Percentiles rank a stretch among this genome's conserved stretches.
These are phyloP conservation scores for Xylaria arbuscula DNA, from an alignment of 2,329 filamentous ascomycete species.

Conservation along the genomic window DNA sequence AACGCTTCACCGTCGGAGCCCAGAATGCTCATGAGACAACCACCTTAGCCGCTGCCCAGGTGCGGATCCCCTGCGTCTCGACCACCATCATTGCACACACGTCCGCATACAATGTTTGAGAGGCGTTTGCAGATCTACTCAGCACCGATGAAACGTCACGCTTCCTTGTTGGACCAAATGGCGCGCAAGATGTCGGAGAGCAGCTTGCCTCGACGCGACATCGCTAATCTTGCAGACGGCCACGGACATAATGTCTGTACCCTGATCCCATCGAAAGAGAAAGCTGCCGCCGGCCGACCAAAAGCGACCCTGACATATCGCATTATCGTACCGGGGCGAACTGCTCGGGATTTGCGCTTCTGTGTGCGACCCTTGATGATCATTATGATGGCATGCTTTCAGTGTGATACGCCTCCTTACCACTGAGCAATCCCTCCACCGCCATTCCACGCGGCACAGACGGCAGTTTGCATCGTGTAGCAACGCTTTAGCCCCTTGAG, in stretches of 20 bases:
- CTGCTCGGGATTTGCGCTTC: conserved; percentile 36
- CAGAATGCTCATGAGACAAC: conserved; percentile 13
- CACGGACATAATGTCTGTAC: conserved; percentile 38
- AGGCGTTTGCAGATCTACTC: conserved; percentile 13
- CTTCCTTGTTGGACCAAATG: conserved; percentile 9
- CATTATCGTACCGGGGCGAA: conserved; percentile 37
- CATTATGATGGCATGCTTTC: conserved; percentile 18
- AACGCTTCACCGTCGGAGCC: conserved; percentile 15
- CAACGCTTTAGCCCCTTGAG: conserved; percentile 41
- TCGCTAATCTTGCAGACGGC: conserved; percentile 55
- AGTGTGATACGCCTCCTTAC: conserved; percentile 14
- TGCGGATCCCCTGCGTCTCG: conserved; percentile 11
- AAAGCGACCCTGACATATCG: conserved; percentile 25
- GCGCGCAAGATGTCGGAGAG: conserved; percentile 19
- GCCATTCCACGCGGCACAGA: conserved; percentile 44
- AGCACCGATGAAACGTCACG: conserved; percentile 8
- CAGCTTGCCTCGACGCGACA: conserved; percentile 45
- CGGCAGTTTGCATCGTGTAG: conserved; percentile 45
- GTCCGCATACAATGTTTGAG: neutral
- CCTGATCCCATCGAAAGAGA: conserved; percentile 30
- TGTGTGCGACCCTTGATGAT: conserved; percentile 35
- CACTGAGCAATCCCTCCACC: conserved; percentile 39
- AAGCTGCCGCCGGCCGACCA: conserved; percentile 29
- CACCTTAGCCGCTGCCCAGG: conserved; percentile 15
- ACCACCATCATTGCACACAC: conserved; percentile 15